These are phyloP conservation scores for Rhizoclosmatium sp. DNA, from an alignment of 192 early-diverging fungal genomes.

Conservation along the genomic window DNA sequence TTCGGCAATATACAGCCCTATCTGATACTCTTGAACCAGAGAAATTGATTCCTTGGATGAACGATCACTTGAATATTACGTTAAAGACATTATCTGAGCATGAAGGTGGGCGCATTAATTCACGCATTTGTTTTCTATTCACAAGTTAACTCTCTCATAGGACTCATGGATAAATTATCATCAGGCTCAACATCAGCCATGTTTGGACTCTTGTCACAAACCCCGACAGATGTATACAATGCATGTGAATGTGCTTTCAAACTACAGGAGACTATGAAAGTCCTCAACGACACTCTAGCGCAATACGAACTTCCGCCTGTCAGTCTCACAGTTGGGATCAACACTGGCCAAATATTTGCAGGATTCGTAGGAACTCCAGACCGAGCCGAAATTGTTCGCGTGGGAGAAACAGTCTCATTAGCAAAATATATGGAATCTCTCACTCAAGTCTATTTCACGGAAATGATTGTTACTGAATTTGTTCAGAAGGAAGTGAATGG, in stretches of 20 bases:
- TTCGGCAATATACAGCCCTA: constrained; percentile 13
- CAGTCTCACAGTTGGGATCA: constrained; percentile 9
- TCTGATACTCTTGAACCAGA: constrained; percentile 10
- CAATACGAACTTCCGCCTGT: not conserved
- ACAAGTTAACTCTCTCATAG: not conserved
- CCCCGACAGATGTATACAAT: not conserved
- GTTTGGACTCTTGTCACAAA: constrained; percentile 1
- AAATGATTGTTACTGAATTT: constrained; percentile 18
- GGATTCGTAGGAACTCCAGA: constrained; percentile 11
- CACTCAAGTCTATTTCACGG: not conserved
- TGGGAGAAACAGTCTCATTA: constrained; percentile 18
- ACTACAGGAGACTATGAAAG: not conserved
- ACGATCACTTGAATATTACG: constrained; percentile 3
- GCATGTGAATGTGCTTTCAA: constrained; percentile 33
- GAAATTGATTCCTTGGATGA: constrained; percentile 2
- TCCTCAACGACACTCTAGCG: not conserved
- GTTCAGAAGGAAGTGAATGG: constrained; percentile 3
- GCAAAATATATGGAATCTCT: constrained; percentile 23
- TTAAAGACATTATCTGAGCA: not conserved
- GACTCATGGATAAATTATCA: constrained; percentile 18
- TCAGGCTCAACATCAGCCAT: constrained; percentile 6
- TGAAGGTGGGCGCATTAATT: not conserved
- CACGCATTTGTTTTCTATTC: not conserved
- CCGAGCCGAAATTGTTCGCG: constrained; percentile 15
- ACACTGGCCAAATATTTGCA: constrained; percentile 13